These are phyloP conservation scores for Amesomyces nigricolor DNA, from an alignment of 2,329 filamentous ascomycete genomes.

Conservation along the genomic window DNA sequence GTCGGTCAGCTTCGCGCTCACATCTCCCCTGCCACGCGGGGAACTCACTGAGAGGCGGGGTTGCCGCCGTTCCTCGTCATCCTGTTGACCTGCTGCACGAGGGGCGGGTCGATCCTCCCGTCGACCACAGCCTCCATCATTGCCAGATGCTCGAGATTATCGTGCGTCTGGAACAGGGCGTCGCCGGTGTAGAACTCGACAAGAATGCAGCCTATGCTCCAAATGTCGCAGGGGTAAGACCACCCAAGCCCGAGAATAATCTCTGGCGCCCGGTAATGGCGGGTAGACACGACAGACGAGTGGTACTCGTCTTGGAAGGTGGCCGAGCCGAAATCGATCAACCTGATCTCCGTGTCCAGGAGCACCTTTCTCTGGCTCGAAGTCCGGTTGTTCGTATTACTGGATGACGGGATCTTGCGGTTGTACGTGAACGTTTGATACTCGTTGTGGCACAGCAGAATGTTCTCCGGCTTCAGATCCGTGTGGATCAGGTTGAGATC, in stretches of 20 bases:
- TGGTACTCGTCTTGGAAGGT: slow-evolving; percentile 71
- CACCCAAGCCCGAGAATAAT: slow-evolving; percentile 66
- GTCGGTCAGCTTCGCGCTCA: slow-evolving; percentile 7
- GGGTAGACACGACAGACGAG: slow-evolving; percentile 64
- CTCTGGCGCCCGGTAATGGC: slow-evolving; percentile 64
- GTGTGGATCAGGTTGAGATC: slow-evolving; percentile 97
- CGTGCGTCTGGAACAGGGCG: slow-evolving; percentile 66
- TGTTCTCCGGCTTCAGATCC: slow-evolving; percentile 66
- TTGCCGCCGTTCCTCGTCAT: slow-evolving; percentile 54
- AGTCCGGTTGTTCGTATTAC: slow-evolving; percentile 52
- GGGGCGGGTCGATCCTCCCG: slow-evolving; percentile 50
- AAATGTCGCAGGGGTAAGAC: slow-evolving; percentile 68
- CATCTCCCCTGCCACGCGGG: background rate
- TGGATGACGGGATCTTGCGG: slow-evolving; percentile 63
- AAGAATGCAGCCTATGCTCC: slow-evolving; percentile 68
- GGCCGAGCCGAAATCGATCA: slow-evolving; percentile 67
- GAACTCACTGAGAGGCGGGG: slow-evolving; percentile 55
- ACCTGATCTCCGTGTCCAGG: slow-evolving; percentile 61
- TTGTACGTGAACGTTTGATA: slow-evolving; percentile 70
- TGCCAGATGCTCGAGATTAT: slow-evolving; percentile 66
- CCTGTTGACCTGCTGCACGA: slow-evolving; percentile 53
- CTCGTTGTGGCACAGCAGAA: slow-evolving; percentile 57
- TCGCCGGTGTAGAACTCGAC: slow-evolving; percentile 69
- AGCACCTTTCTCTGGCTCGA: slow-evolving; percentile 60
- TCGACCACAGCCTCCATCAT: slow-evolving; percentile 69